Evolutionary conservation across 495 filamentous ascomycete species (phyloP), one percentile per base, ranked within the genome.

Genomic region (Entonaema liquescens): DNA sequence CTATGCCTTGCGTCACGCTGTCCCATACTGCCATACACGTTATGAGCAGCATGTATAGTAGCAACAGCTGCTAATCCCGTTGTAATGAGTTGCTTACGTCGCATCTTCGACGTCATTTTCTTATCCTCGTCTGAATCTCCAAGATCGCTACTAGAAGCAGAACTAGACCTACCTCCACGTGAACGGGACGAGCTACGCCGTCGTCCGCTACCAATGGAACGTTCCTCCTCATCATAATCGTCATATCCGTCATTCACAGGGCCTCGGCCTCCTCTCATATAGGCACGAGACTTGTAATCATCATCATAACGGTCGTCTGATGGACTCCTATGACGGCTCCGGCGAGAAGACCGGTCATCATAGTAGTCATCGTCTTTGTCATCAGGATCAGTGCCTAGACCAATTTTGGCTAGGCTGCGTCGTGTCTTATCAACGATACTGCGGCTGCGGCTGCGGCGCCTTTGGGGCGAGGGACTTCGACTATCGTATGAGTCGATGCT

Each of bases 1-100:
- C 91, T 87, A 68, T 88, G 84, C 66, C 92, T 85, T 66, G 89
- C 81, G 57, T 93, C 86, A 40, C 91, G 88, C 71, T 90, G 90
- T 78, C 92, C 90, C 82, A 94, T 86, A 74, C 87, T 91, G 68
- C 86, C 84, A 80, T 94, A 92, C 61, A 97, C 85, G 62, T 85
- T 89, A 77, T 96, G 90, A 7, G 90, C 92, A 52, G 93, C 93
- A 80, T 96, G 93, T 67, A 97, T 93, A 38, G 94, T 95, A 61
- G 94, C 94, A 65, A 96, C 90, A 58, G 90, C 90, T 33, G 94
- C 94, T 70, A 97, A 79, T 44, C 93, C 92, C 52, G 92, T 89
- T 53, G 93, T 94, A 66, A 97, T 72, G 75, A 94, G 78, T 85
- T 94, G 90, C 79, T 96, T 95, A 79, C 90, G 89, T 83, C 88